Conservation (phyloP, 2,329 filamentous ascomycete genomes). For the Apiospora kogelbergensis region DNA sequence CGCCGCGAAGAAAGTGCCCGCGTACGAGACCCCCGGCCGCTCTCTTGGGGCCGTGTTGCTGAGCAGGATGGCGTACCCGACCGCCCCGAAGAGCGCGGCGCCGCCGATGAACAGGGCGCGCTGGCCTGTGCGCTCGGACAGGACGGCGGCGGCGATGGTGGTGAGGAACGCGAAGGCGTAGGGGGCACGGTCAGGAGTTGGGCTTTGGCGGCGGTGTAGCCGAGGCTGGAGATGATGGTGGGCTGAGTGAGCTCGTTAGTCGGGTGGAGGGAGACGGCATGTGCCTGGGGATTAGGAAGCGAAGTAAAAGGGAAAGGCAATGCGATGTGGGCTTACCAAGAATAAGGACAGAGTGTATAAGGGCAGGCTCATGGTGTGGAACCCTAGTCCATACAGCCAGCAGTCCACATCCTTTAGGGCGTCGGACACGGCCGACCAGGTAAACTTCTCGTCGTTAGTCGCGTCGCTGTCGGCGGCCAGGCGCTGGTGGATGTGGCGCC, state of each 20-base stretch:
- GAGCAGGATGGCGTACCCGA: slow-evolving; percentile 64
- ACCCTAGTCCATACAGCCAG: slow-evolving; percentile 70
- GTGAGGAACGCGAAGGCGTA: slow-evolving; percentile 63
- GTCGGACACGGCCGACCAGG: slow-evolving; percentile 63
- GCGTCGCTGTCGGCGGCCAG: slow-evolving; percentile 69
- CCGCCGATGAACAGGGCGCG: slow-evolving; percentile 65
- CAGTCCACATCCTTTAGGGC: slow-evolving; percentile 69
- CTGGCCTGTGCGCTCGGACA: slow-evolving; percentile 57
- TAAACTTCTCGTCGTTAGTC: slow-evolving; percentile 66
- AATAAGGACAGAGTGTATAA: slow-evolving; percentile 58
- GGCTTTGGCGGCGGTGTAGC: slow-evolving; percentile 52
- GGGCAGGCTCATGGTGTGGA: slow-evolving; percentile 70
- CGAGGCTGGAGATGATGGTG: slow-evolving; percentile 54
- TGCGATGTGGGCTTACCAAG: slow-evolving; percentile 39
- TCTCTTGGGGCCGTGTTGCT: slow-evolving; percentile 44
- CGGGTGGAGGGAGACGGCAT: too few species aligned
- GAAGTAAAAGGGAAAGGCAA: slow-evolving; percentile 30
- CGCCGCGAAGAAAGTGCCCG: slow-evolving; percentile 62
- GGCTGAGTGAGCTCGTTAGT: slow-evolving; percentile 30
- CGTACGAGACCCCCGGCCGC: slow-evolving; percentile 57
- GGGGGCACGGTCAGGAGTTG: slow-evolving; percentile 64
- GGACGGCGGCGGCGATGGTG: slow-evolving; percentile 57
- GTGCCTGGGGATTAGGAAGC: too few species aligned
- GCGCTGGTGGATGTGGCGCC: slow-evolving; percentile 59
- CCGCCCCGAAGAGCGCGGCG: slow-evolving; percentile 53